A percentile compares a stretch with the other conserved stretches of the same genome.
These are phyloP conservation scores for Quercus cerris DNA, from an alignment of 306 rosid genomes.

Conservation along the genomic window DNA sequence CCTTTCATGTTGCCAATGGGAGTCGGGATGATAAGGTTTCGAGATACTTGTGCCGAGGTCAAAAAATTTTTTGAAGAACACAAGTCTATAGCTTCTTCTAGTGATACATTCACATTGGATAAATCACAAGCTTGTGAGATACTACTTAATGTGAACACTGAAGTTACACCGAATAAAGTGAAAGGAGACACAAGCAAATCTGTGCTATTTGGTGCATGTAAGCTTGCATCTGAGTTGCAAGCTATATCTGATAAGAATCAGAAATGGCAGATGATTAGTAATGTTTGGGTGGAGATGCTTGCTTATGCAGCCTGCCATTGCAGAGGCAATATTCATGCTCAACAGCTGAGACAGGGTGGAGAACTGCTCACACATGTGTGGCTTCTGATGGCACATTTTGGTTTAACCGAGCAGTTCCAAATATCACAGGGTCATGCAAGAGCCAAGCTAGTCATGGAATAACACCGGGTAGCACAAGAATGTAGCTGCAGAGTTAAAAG, in stretches of 20 bases:
- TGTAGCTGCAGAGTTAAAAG: too few species aligned
- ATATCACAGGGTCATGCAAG: background rate
- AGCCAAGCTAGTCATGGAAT: background rate
- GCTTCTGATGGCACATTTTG: conserved; percentile 13
- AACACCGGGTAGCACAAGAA: background rate
- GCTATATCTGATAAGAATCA: background rate
- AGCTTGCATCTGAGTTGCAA: background rate
- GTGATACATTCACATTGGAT: background rate
- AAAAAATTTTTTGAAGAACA: background rate
- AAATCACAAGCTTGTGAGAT: background rate
- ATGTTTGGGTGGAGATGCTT: conserved; percentile 1
- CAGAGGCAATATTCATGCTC: background rate
- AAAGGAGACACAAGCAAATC: conserved; percentile 3
- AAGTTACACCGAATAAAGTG: background rate
- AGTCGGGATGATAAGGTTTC: background rate
- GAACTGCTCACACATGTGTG: conserved; percentile 3
- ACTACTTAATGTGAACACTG: background rate
- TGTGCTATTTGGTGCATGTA: background rate
- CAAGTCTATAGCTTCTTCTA: background rate
- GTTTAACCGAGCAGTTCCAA: background rate
- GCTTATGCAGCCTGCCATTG: background rate
- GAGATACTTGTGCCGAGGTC: conserved; percentile 1
- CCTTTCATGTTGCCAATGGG: conserved; percentile 6
- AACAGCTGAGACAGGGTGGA: conserved; percentile 1
- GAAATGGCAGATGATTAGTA: background rate